Percentiles rank a stretch among this genome's conserved stretches.
phyloP scores from a whole-genome alignment of 495 filamentous ascomycete species.

The Tuber microsphaerosporum region DNA sequence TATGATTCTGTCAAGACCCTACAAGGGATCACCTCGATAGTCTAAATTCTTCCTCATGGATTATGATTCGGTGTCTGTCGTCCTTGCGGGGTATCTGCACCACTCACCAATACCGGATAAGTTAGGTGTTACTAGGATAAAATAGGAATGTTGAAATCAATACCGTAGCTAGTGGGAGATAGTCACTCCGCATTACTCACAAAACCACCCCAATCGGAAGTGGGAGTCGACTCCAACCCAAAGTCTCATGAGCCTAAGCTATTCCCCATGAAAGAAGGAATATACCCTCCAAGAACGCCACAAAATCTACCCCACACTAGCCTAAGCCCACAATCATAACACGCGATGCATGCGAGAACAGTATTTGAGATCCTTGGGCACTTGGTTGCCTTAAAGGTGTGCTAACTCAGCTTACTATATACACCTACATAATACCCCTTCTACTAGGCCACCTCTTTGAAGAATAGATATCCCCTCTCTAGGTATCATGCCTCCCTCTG shows the following conservation, averaged over 20 bases:
- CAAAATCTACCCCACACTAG: not conserved
- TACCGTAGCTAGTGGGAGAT: no score
- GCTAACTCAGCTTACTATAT: not conserved
- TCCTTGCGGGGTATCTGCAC: not conserved
- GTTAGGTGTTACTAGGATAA: no score
- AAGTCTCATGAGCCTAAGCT: not conserved
- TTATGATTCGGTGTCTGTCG: not conserved
- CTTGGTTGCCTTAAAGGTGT: no score
- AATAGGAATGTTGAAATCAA: no score
- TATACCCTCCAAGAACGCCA: not conserved
- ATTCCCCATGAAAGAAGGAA: not conserved
- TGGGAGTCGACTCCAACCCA: not conserved
- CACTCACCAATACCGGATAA: not conserved
- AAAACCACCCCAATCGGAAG: not conserved
- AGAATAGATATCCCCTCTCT: not conserved
- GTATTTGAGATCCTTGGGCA: not conserved
- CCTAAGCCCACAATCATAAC: not conserved
- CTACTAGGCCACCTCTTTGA: not conserved
- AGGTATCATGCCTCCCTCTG: not conserved
- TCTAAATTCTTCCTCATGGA: not conserved
- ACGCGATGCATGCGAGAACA: not conserved
- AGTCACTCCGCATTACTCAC: not conserved
- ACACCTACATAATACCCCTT: not conserved
- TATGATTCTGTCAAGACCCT: not conserved
- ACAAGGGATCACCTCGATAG: not conserved